Evolutionary conservation across 1,139 yeast species (phyloP).

Genomic region (Yamadazyma pseudoaaseri): DNA sequence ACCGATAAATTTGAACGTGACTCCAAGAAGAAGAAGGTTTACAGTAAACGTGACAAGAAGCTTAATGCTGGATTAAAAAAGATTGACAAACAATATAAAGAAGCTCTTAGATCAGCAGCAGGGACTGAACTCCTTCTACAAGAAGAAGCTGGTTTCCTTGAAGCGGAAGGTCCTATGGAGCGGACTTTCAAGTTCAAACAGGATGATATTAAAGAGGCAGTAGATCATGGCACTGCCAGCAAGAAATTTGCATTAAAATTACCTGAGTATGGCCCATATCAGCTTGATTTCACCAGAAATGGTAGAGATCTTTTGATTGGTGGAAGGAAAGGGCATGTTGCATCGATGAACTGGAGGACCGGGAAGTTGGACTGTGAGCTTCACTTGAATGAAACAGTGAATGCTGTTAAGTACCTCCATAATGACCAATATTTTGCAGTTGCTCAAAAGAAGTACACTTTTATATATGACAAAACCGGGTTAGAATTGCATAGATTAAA

Average conservation of each 20-base stretch:
- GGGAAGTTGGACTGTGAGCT: constrained; percentile 82
- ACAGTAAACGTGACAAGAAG: constrained; percentile 52
- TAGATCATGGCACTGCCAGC: constrained; percentile 71
- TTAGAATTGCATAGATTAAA: constrained; percentile 88
- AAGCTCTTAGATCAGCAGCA: constrained; percentile 79
- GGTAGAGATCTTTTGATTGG: constrained; percentile 85
- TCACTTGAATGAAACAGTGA: constrained; percentile 82
- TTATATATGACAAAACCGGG: constrained; percentile 88
- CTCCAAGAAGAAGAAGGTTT: constrained; percentile 18
- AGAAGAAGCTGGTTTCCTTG: constrained; percentile 82
- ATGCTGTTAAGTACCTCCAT: constrained; percentile 87
- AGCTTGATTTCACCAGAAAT: constrained; percentile 75
- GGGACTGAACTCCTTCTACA: constrained; percentile 82
- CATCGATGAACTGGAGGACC: constrained; percentile 93
- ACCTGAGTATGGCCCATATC: constrained; percentile 84
- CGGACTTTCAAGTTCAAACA: constrained; percentile 84
- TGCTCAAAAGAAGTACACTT: constrained; percentile 94
- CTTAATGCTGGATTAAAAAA: constrained; percentile 64
- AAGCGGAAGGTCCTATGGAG: constrained; percentile 86
- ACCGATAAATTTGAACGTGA: constrained; percentile 20
- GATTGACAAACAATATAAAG: constrained; percentile 70
- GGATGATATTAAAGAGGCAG: constrained; percentile 72
- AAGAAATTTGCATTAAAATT: constrained; percentile 76
- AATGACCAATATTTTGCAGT: constrained; percentile 94
- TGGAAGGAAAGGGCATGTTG: constrained; percentile 92